A percentile compares a stretch with the other conserved stretches of the same genome.
Evolutionary conservation across 495 filamentous ascomycete genomes (phyloP).

Genomic region (Penicillium malachiteum): DNA sequence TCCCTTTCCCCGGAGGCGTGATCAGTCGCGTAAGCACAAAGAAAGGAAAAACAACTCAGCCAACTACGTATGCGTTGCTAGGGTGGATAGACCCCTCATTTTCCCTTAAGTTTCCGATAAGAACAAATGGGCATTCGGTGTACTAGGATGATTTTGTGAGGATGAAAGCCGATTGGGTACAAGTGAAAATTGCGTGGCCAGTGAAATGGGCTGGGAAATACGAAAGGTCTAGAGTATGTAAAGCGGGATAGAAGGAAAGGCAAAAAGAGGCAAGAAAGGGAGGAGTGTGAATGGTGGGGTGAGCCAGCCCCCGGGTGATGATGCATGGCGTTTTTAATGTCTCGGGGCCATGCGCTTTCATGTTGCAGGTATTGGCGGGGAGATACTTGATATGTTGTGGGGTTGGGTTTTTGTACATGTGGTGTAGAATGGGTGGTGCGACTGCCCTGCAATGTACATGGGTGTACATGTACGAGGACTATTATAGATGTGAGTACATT

Average conservation of each 20-base stretch:
- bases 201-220: constrained; percentile 1
- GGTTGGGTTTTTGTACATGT: constrained; percentile 1
- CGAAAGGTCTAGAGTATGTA: background rate
- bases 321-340: constrained; percentile 1
- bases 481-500: background rate
- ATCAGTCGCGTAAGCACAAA: background rate
- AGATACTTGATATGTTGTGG: background rate
- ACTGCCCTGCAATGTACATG: background rate
- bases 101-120: background rate
- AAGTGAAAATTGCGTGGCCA: constrained; percentile 2
- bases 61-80: background rate
- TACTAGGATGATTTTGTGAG: background rate
- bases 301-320: background rate
- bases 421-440: constrained; percentile 1
- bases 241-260: background rate
- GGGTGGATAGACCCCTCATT: background rate
- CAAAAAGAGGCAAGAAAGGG: background rate
- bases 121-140: background rate
- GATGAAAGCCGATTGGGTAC: constrained; percentile 8
- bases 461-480: constrained; percentile 1
- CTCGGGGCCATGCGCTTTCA: background rate
- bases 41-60: background rate
- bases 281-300: constrained; percentile 2
- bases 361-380: background rate
- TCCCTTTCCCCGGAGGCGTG: background rate